Base-by-base conservation (phyloP, 78 protist genomes). In the Andalucia godoyi region DNA sequence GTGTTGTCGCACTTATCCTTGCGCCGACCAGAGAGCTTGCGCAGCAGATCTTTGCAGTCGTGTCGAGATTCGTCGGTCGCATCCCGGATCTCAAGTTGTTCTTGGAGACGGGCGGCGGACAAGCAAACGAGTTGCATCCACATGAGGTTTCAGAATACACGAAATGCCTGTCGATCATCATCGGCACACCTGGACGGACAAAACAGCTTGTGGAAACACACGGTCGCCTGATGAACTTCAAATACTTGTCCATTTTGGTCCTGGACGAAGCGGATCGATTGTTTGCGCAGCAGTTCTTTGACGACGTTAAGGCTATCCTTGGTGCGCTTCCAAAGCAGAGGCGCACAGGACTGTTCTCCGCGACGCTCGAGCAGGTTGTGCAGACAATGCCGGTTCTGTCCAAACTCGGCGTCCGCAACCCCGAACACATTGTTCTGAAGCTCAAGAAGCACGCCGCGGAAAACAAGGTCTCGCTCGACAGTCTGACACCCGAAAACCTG, bases 131-230 rank as follows among this genome's bases (percentile, higher is more conserved):
- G 36, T 84, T 67, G 12, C 55, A 83, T 70, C n/a, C n/a, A n/a
- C n/a, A n/a, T n/a, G n/a, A n/a, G n/a, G n/a, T n/a, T n/a, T n/a
- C n/a, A n/a, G n/a, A n/a, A n/a, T n/a, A n/a, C n/a, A n/a, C n/a
- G n/a, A n/a, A n/a, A n/a, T n/a, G n/a, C n/a, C n/a, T n/a, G n/a
- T n/a, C n/a, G n/a, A 49, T 88, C 43, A 40, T 77, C 25, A 51
- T 88, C 25, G 89, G 91, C 38, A 88, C 94, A 30, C 94, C 94
- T 23, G 94, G 94, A 30, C 62, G 94, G 38, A 45, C 83, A 33
- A 53, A 81, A 30, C 82, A 81, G 63, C 39, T 80, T 27, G 17
- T 77, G 34, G 69, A 29, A 21, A 63, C n/a, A 30, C 4, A 30
- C 69, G 55, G 37, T 15, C 36, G 45, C 41, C 4, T 54, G n/a